phyloP scores from a whole-genome alignment of 208 protist species.

The Trypanosoma platydactyli region DNA sequence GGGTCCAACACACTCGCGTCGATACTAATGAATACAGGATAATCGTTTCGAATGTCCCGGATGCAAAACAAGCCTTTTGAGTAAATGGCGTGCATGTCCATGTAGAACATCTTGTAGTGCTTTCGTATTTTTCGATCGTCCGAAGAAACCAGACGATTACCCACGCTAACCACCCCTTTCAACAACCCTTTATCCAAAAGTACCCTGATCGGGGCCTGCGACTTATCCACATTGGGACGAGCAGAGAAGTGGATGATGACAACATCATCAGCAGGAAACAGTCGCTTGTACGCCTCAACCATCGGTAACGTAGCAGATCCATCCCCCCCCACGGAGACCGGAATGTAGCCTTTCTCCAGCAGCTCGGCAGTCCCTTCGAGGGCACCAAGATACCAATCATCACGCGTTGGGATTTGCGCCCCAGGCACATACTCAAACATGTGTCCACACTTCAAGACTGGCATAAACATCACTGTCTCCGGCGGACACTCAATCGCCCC shows the following conservation, averaged over 20 bases:
- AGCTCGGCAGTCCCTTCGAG: constrained; percentile 64
- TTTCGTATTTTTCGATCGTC: constrained; percentile 73
- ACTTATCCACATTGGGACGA: constrained; percentile 33
- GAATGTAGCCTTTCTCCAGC: constrained; percentile 82
- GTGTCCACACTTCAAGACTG: constrained; percentile 66
- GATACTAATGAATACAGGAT: constrained; percentile 81
- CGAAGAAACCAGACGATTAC: constrained; percentile 67
- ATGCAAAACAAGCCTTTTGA: constrained; percentile 83
- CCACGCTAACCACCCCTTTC: constrained; percentile 80
- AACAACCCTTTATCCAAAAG: constrained; percentile 69
- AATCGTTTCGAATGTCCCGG: constrained; percentile 85
- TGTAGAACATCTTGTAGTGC: constrained; percentile 81
- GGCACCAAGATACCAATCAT: constrained; percentile 69
- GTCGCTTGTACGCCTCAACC: constrained; percentile 80
- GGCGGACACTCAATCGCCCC: constrained; percentile 77
- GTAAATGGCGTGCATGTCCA: constrained; percentile 89
- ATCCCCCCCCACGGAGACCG: constrained; percentile 70
- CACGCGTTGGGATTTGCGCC: constrained; percentile 21
- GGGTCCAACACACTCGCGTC: constrained; percentile 79
- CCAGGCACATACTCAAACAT: constrained; percentile 39
- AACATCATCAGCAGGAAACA: constrained; percentile 72
- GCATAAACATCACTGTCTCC: constrained; percentile 75
- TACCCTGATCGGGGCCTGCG: constrained; percentile 52
- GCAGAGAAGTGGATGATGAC: constrained; percentile 81
- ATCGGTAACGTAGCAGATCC: constrained; percentile 68